Evolutionary conservation across 768 basidiomycete genomes (phyloP), one percentile per base, ranked within the genome.

Genomic region (Psilocybe subaeruginosa): DNA sequence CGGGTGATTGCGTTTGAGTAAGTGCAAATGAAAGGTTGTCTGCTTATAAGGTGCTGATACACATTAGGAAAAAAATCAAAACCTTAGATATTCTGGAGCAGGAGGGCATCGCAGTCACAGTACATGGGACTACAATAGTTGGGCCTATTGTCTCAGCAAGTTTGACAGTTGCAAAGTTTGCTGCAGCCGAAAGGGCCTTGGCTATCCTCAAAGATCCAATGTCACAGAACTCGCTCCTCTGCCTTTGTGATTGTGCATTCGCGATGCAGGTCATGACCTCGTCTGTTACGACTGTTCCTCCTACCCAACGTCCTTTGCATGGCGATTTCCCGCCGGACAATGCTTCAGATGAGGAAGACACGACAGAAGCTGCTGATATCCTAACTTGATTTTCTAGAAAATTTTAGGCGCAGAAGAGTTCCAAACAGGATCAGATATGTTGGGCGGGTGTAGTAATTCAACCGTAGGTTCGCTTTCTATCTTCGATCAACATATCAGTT

Each of bases 71-170:
- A 69, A 56, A 56, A 57, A 48, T 54, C 35, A 60, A 74, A 58
- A 45, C 16, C 31, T 53, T 61, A 45, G 61, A 68, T 50, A 48
- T 69, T 45, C 41, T 66, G 46, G 59, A 64, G 35, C 62, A 58
- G 8, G 83, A 86, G 33, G 82, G 84, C 17, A 74, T 89, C 49
- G 77, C 80, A 0, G 82, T 91, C 35, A 56, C 84, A 37, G 82
- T 90, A 16, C 92, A 93, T 64, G 87, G 78, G 11, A 68, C 68
- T 5, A 72, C 77, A 5, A 73, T 92, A 31, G 82, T 77, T 2
- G 89, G 88, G 0, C 90, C 91, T 2, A 77, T 92, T 33, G 74
- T 84, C 9, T 85, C 85, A 8, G 65, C 76, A 5, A 91, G 85
- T 62, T 72, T 79, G 37, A 78, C 80, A 1, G 77, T 90, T n/a